A percentile compares a stretch with the other conserved stretches of the same genome.
These are phyloP conservation scores for Cucurbita maxima DNA, from an alignment of 306 rosid species.

Conservation along the genomic window DNA sequence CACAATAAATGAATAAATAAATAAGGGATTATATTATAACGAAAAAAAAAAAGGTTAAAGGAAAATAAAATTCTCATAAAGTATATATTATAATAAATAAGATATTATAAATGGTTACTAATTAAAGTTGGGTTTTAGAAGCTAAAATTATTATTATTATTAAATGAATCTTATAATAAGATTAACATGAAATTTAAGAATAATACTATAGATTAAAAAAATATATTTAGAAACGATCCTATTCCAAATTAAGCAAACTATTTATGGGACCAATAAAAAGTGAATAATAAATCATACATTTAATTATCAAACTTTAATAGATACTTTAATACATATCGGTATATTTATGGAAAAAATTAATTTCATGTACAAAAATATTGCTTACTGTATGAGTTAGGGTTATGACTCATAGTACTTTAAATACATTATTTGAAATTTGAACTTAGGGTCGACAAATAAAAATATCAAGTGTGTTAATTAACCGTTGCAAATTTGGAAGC, in stretches of 20 bases:
- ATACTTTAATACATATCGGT: not conserved
- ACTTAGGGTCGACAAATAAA: not conserved
- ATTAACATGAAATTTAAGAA: not conserved
- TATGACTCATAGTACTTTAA: not conserved
- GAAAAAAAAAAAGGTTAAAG: too few relatives aligned
- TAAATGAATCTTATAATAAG: not conserved
- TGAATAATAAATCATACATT: not conserved
- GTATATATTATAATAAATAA: not conserved
- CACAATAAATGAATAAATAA: too few relatives aligned
- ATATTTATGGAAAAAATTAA: not conserved
- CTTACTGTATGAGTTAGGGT: not conserved
- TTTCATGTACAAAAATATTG: not conserved
- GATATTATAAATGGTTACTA: not conserved
- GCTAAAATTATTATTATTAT: not conserved
- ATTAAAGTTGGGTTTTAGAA: not conserved
- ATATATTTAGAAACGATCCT: not conserved
- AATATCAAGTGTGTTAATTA: not conserved
- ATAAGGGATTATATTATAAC: too few relatives aligned
- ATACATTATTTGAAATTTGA: not conserved
- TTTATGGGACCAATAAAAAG: not conserved
- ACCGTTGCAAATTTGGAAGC: not conserved
- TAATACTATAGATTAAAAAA: not conserved
- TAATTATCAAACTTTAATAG: not conserved
- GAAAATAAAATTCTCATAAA: too few relatives aligned
- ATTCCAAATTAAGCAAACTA: not conserved